Evolutionary conservation across 2,329 filamentous ascomycete genomes (phyloP).

Genomic region (Dactylella cylindrospora): DNA sequence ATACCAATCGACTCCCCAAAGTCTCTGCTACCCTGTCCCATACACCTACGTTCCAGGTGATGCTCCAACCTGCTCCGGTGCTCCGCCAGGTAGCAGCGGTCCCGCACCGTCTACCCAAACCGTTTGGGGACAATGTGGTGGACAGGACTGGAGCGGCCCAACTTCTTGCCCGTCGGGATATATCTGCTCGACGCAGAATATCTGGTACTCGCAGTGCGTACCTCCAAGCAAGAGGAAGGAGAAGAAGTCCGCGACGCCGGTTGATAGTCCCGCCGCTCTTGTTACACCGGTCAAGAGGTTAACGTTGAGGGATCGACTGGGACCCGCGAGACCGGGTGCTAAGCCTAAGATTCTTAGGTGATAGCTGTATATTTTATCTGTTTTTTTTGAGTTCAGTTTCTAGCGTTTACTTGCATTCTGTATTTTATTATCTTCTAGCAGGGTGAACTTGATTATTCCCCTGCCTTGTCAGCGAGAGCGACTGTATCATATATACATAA

Average conservation of each 20-base stretch:
- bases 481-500: no score
- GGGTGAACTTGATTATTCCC: no score
- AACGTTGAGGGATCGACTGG: conserved; percentile 18
- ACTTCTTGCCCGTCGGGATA: conserved; percentile 8
- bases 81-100: no score
- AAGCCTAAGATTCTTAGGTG: conserved; percentile 9
- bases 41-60: conserved; percentile 14
- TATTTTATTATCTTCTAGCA: no score
- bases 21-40: conserved; percentile 25
- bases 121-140: conserved; percentile 26
- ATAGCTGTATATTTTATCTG: neutral
- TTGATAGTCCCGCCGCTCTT: conserved; percentile 8
- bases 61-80: conserved; percentile 7
- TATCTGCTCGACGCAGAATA: conserved; percentile 15
- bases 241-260: conserved; percentile 28
- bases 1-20: conserved; percentile 10
- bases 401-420: no score
- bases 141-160: conserved; percentile 10
- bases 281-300: conserved; percentile 18
- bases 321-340: conserved; percentile 16
- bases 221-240: neutral
- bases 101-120: no score
- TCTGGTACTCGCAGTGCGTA: conserved; percentile 25
- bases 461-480: no score
- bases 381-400: no score